These are phyloP conservation scores for Mycena venus DNA, from an alignment of 768 basidiomycete species.

Conservation along the genomic window DNA sequence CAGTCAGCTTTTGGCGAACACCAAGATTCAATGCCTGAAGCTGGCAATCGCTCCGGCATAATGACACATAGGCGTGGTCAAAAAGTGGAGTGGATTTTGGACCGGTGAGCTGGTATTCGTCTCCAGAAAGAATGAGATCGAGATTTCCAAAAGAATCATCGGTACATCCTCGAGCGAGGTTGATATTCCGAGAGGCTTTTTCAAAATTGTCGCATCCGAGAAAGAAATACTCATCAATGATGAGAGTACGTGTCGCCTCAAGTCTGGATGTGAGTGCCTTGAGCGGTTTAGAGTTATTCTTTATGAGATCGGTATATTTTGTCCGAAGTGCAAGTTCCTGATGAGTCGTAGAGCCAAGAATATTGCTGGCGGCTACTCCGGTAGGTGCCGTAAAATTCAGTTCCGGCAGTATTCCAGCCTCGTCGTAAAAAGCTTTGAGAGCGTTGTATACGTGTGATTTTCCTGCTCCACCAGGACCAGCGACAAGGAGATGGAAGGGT, in stretches of 20 bases:
- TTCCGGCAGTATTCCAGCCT: neutral
- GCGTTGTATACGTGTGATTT: conserved; percentile 39
- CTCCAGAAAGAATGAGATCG: conserved; percentile 30
- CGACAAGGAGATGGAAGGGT: conserved; percentile 34
- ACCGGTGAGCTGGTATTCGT: conserved; percentile 25
- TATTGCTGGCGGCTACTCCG: conserved; percentile 34
- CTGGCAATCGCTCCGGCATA: neutral
- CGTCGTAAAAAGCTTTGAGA: conserved; percentile 16
- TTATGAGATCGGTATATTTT: neutral
- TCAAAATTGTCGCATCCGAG: conserved; percentile 26
- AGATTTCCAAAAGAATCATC: conserved; percentile 29
- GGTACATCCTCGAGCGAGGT: neutral
- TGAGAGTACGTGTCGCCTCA: neutral
- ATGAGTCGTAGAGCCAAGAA: conserved; percentile 28
- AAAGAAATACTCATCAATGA: conserved; percentile 30
- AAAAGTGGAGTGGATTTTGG: conserved; percentile 23
- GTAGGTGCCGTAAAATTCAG: conserved; percentile 34
- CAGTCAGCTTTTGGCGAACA: conserved; percentile 18
- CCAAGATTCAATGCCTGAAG: conserved; percentile 10
- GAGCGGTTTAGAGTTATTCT: neutral
- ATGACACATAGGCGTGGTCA: neutral
- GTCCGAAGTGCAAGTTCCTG: conserved; percentile 14
- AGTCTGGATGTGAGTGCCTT: neutral
- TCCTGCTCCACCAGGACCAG: conserved; percentile 39
- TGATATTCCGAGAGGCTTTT: conserved; percentile 13